phyloP scores from a whole-genome alignment of 192 early-diverging fungal species.

The Paraglomus brasilianum region DNA sequence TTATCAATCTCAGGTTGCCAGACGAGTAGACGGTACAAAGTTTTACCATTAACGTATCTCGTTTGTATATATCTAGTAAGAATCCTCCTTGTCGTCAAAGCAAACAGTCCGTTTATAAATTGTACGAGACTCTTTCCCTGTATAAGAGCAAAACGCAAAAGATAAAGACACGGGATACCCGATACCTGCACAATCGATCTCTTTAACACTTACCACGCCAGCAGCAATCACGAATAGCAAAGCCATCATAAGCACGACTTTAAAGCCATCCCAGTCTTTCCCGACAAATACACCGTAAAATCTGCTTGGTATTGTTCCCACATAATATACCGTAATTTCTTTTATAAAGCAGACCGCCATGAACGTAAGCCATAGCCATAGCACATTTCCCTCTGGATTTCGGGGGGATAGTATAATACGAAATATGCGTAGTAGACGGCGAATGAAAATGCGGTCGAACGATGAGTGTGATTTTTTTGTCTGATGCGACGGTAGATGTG shows the following conservation, averaged over 20 bases:
- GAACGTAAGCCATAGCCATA: conserved; percentile 47
- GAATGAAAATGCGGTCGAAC: conserved; percentile 18
- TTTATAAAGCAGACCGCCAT: conserved; percentile 41
- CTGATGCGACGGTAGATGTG: background rate
- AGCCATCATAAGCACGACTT: conserved; percentile 51
- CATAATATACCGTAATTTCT: conserved; percentile 63
- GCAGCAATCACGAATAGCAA: conserved; percentile 56
- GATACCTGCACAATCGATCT: background rate
- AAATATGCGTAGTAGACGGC: conserved; percentile 13
- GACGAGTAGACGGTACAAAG: conserved; percentile 59
- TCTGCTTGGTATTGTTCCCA: conserved; percentile 67
- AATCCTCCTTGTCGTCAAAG: conserved; percentile 57
- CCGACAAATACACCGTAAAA: conserved; percentile 74
- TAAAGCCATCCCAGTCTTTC: conserved; percentile 62
- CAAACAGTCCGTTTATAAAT: conserved; percentile 61
- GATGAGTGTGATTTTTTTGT: conserved; percentile 9
- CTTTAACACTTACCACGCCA: conserved; percentile 48
- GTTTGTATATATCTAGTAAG: conserved; percentile 64
- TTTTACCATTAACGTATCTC: conserved; percentile 57
- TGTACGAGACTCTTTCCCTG: conserved; percentile 58
- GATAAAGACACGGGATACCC: background rate
- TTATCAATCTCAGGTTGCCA: conserved; percentile 62
- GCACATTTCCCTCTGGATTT: conserved; percentile 33
- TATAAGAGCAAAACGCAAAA: background rate
- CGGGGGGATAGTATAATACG: conserved; percentile 12